Evolutionary conservation across 176 grass and related monocot genomes (phyloP).

Genomic region (Guadua angustifolia): DNA sequence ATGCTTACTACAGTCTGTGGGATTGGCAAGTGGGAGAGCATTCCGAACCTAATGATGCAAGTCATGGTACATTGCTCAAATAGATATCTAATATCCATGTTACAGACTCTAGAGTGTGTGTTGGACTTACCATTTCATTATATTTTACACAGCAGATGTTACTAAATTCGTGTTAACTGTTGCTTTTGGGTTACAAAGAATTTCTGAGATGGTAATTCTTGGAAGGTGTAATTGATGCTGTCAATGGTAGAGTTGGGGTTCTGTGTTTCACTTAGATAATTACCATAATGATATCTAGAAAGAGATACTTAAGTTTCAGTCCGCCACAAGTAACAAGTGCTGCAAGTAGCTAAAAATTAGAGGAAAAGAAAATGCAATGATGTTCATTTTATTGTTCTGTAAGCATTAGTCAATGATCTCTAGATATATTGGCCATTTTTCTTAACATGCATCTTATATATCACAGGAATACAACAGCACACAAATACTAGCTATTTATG

Average conservation of each 20-base stretch:
- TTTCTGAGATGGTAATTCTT: neutral
- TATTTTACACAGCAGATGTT: no score
- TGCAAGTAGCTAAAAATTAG: neutral
- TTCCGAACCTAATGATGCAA: neutral
- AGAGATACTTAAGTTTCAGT: neutral
- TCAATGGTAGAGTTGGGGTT: neutral
- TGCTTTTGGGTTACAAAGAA: neutral
- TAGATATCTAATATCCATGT: no score
- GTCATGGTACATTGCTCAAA: no score
- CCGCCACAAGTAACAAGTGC: neutral
- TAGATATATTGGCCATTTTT: neutral
- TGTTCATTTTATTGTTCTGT: neutral
- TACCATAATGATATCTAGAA: neutral
- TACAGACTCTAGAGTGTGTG: no score
- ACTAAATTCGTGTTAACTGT: no score
- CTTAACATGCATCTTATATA: neutral
- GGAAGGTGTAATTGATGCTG: neutral
- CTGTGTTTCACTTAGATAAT: neutral
- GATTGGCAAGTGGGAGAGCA: slow-evolving; percentile 55
- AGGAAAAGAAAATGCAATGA: neutral
- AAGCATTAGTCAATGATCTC: neutral
- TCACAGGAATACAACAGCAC: neutral
- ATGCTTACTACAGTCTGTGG: slow-evolving; percentile 50
- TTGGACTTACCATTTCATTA: no score
- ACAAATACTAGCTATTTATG: neutral